Conservation (phyloP, 805 yeast species). For the Yamadazyma takamatsuzukensis region DNA sequence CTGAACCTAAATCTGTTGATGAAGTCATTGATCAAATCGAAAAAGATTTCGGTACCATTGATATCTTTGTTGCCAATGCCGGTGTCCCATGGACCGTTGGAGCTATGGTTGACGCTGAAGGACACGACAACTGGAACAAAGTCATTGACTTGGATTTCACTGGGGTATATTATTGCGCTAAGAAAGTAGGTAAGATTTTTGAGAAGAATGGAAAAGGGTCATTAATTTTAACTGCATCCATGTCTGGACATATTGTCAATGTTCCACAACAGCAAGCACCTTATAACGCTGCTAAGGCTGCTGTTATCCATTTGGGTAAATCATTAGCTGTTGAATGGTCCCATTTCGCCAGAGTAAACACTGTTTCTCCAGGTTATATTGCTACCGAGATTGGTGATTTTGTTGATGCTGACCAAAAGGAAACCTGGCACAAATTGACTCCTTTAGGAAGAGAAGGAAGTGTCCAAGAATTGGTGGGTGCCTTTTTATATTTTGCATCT, state of each 20-base stretch:
- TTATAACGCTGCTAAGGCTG: slow-evolving; percentile 47
- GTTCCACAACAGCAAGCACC: slow-evolving; percentile 45
- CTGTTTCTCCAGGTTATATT: slow-evolving; percentile 43
- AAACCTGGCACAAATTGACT: slow-evolving; percentile 36
- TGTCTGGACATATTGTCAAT: slow-evolving; percentile 47
- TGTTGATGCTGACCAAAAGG: slow-evolving; percentile 28
- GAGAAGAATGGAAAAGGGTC: slow-evolving; percentile 40
- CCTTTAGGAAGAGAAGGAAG: slow-evolving; percentile 47
- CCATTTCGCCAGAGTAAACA: slow-evolving; percentile 43
- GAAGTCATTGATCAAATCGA: slow-evolving; percentile 47
- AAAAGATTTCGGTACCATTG: slow-evolving; percentile 74
- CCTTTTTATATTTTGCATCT: slow-evolving; percentile 42
- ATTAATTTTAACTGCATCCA: slow-evolving; percentile 42
- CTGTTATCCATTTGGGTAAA: slow-evolving; percentile 38
- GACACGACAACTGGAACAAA: slow-evolving; percentile 31
- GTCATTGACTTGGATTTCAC: slow-evolving; percentile 38
- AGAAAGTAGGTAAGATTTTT: slow-evolving; percentile 38
- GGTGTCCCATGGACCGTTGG: slow-evolving; percentile 82
- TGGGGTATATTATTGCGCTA: slow-evolving; percentile 43
- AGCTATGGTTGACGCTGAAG: slow-evolving; percentile 37
- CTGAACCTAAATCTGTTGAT: slow-evolving; percentile 48
- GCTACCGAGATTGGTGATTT: slow-evolving; percentile 38
- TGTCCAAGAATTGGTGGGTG: slow-evolving; percentile 44
- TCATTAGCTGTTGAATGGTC: slow-evolving; percentile 48
- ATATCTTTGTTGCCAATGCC: slow-evolving; percentile 85